Percentiles rank a stretch among this genome's conserved stretches.
phyloP scores from a whole-genome alignment of 352 stramenopile genomes.

The Pythium biforme region DNA sequence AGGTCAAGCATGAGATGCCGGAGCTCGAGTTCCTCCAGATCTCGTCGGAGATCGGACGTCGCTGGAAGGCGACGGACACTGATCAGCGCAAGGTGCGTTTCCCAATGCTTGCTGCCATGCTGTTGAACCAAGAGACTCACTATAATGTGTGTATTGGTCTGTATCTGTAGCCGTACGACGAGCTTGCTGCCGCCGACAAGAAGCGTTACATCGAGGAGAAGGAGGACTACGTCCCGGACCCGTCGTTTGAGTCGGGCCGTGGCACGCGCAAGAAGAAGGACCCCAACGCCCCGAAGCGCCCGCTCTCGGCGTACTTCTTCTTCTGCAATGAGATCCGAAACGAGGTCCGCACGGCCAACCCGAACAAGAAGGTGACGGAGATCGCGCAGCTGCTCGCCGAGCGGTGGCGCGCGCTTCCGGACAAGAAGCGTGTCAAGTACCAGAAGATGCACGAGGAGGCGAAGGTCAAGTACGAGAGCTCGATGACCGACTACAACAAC shows the following conservation, averaged over 20 bases:
- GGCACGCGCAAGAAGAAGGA: conserved; percentile 89
- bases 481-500: conserved; percentile 90
- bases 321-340: conserved; percentile 94
- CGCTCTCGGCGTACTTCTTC: conserved; percentile 94
- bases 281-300: conserved; percentile 92
- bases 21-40: conserved; percentile 84
- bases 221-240: conserved; percentile 87
- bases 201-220: conserved; percentile 87
- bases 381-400: conserved; percentile 81
- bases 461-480: conserved; percentile 86
- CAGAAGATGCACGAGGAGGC: conserved; percentile 86
- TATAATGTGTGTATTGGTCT: conserved; percentile 1
- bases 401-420: conserved; percentile 86
- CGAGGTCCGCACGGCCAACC: conserved; percentile 90
- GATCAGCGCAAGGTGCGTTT: conserved; percentile 57
- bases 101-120: not conserved
- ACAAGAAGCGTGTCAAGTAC: conserved; percentile 91
- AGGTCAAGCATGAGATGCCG: conserved; percentile 87
- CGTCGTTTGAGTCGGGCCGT: conserved; percentile 67
- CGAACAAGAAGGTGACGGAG: conserved; percentile 93
- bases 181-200: conserved; percentile 84
- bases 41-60: conserved; percentile 82
- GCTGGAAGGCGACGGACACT: conserved; percentile 74
- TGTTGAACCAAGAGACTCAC: not conserved
- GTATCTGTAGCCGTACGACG: conserved; percentile 68